phyloP scores from a whole-genome alignment of 2,329 filamentous ascomycete genomes.

The Blastomyces silverae region DNA sequence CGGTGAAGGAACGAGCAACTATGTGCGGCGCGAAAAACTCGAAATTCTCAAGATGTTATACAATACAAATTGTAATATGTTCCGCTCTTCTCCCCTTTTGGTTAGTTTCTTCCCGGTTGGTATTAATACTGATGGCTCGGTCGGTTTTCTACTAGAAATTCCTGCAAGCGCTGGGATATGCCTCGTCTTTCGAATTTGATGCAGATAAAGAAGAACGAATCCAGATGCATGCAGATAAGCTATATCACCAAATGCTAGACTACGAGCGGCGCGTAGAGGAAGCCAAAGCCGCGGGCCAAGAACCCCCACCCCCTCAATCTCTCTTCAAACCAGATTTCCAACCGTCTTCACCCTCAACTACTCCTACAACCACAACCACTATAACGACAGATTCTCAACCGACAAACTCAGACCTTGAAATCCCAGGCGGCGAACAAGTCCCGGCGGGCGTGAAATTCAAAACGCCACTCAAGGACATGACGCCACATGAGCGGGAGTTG shows the following conservation, averaged over 20 bases:
- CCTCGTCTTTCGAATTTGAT: constrained; percentile 59
- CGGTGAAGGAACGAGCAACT: constrained; percentile 58
- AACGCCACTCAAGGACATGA: constrained; percentile 38
- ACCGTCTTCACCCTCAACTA: constrained; percentile 19
- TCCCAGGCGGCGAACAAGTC: constrained; percentile 34
- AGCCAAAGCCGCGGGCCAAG: constrained; percentile 40
- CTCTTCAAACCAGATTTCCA: constrained; percentile 39
- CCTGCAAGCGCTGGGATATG: constrained; percentile 81
- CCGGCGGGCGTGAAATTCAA: constrained; percentile 33
- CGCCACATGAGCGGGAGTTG: constrained; percentile 43
- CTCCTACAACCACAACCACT: background rate
- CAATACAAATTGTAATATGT: constrained; percentile 65
- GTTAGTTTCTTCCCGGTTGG: background rate
- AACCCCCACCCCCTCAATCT: constrained; percentile 40
- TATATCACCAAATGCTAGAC: constrained; percentile 79
- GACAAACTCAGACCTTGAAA: constrained; percentile 26
- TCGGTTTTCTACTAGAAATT: constrained; percentile 56
- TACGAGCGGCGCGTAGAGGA: constrained; percentile 70
- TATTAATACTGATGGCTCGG: background rate
- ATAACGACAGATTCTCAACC: constrained; percentile 18
- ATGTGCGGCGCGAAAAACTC: constrained; percentile 74
- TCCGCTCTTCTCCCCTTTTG: background rate
- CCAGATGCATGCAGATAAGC: constrained; percentile 88
- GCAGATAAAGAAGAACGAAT: constrained; percentile 73
- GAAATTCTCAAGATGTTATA: constrained; percentile 79